Conservation (phyloP, 23 red algal genomes). For the Gracilaria domingensis region DNA sequence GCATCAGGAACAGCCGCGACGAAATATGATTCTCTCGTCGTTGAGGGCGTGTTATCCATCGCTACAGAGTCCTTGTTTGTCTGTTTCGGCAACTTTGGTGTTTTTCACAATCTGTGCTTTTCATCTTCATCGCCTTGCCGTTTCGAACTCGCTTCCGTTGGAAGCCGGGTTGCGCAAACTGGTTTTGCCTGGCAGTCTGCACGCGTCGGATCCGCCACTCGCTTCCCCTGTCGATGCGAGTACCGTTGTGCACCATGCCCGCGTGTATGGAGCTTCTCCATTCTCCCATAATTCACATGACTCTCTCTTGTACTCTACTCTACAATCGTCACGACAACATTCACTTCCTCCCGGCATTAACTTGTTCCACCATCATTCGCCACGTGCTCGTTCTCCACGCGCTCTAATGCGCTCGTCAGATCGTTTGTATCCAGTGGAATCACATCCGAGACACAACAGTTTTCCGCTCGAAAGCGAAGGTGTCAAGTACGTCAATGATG, state of each 20-base stretch:
- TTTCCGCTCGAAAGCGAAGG: not conserved
- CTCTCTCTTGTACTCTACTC: not conserved
- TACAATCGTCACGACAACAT: not conserved
- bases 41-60: not conserved
- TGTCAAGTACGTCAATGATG: not conserved
- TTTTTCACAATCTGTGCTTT: not conserved
- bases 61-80: constrained; percentile 10
- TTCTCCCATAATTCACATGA: not conserved
- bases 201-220: constrained; percentile 2
- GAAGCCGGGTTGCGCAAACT: not conserved
- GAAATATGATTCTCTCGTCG: not conserved
- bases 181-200: constrained; percentile 13
- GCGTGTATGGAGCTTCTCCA: not conserved
- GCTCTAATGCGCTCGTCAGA: not conserved
- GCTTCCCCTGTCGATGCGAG: not conserved
- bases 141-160: not conserved
- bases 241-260: not conserved
- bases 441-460: not conserved
- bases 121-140: not conserved
- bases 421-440: constrained; percentile 4
- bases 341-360: not conserved
- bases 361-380: not conserved
- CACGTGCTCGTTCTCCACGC: constrained; percentile 2
- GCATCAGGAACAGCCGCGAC: constrained; percentile 1
- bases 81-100: not conserved